Conservation (phyloP, 2,329 filamentous ascomycete genomes). For the Cladosporium sp. region DNA sequence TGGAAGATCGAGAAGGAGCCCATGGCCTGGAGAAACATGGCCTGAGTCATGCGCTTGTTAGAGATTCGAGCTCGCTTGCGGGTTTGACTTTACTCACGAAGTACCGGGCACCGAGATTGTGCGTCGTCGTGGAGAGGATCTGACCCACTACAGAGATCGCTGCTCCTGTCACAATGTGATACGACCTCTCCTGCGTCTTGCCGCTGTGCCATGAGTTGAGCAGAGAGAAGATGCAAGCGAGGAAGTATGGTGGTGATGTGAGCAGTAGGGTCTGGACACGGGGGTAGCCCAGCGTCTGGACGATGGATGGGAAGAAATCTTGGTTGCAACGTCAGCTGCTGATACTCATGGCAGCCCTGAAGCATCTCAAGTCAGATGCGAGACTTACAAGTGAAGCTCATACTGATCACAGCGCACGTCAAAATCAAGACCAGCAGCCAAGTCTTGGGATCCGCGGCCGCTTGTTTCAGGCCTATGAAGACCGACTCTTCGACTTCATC, state of each 20-base stretch:
- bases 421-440: constrained; percentile 7
- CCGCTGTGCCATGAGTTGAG: constrained; percentile 35
- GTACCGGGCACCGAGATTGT: constrained; percentile 1
- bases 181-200: constrained; percentile 35
- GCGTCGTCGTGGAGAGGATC: not conserved
- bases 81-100: not conserved
- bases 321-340: not conserved
- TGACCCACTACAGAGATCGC: not conserved
- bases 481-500: constrained; percentile 34
- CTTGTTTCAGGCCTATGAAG: constrained; percentile 2
- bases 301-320: constrained; percentile 24
- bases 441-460: constrained; percentile 6
- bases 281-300: constrained; percentile 33
- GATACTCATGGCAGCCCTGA: not conserved
- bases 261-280: constrained; percentile 30
- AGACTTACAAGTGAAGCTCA: constrained; percentile 1
- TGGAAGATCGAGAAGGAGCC: constrained; percentile 4
- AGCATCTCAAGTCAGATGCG: not conserved
- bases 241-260: constrained; percentile 31
- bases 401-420: constrained; percentile 2
- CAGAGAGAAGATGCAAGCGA: constrained; percentile 30
- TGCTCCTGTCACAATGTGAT: constrained; percentile 26
- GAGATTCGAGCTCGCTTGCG: not conserved
- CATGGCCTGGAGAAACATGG: constrained; percentile 7
- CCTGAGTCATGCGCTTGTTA: not conserved